These are phyloP conservation scores for Dactylellina leptospora DNA, from an alignment of 2,329 filamentous ascomycete species.

Conservation along the genomic window DNA sequence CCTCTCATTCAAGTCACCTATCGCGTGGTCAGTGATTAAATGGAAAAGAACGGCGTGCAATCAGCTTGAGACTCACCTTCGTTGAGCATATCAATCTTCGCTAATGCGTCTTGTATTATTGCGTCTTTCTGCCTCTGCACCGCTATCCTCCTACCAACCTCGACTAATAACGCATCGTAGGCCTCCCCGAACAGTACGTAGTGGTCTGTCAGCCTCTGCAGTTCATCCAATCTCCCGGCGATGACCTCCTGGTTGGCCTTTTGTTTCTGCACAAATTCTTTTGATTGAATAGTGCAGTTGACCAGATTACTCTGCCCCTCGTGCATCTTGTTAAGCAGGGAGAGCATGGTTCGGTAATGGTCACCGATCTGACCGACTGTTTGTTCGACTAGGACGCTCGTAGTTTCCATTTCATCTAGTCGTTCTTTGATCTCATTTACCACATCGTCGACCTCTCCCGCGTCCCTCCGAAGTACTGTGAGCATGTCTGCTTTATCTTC, in stretches of 20 bases:
- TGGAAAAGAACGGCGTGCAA: too few relatives aligned
- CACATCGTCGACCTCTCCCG: constrained; percentile 72
- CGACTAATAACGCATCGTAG: constrained; percentile 84
- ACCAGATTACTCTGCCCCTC: constrained; percentile 55
- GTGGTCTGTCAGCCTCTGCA: constrained; percentile 79
- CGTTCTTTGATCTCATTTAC: constrained; percentile 77
- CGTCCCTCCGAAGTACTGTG: constrained; percentile 77
- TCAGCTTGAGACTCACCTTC: constrained; percentile 61
- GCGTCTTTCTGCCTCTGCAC: constrained; percentile 77
- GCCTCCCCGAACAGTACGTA: constrained; percentile 87
- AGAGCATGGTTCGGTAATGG: constrained; percentile 52
- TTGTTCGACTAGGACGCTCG: constrained; percentile 71
- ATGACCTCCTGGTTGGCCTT: constrained; percentile 77
- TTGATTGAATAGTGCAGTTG: constrained; percentile 63
- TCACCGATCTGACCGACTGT: constrained; percentile 65
- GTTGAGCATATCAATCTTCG: constrained; percentile 77
- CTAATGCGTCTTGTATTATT: constrained; percentile 79
- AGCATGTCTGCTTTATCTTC: constrained; percentile 77
- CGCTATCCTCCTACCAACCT: constrained; percentile 77
- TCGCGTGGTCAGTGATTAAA: not conserved
- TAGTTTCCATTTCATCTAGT: constrained; percentile 77
- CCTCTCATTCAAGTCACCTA: constrained; percentile 73
- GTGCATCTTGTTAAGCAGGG: constrained; percentile 54
- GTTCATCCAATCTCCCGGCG: constrained; percentile 74
- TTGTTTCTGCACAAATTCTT: constrained; percentile 69